Evolutionary conservation across 1,139 yeast genomes (phyloP), one percentile per base, ranked within the genome.

Genomic region (Geotrichum citri-aurantii): DNA sequence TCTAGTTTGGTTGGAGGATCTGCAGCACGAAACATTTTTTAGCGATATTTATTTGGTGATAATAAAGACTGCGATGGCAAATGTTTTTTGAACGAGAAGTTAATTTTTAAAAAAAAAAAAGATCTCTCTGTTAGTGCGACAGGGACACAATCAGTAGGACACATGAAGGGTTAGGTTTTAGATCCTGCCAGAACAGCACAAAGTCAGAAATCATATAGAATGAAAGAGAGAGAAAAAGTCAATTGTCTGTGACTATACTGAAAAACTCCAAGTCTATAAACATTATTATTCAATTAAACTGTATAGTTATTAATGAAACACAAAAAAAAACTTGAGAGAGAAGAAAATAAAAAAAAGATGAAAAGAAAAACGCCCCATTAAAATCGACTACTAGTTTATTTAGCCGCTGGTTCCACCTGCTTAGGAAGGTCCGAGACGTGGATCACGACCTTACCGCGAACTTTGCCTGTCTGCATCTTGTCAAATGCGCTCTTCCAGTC

Each of bases 401-500:
- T 24, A 46, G 26, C 27, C 26, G 27, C 26, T 17, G 48, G 14
- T 12, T 46, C 27, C 11, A 11, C 14, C 14, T 10, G 12, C 48
- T 24, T 24, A 19, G 48, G 27, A 42, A 27, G 21, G 46, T 23
- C 24, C 23, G 56, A 48, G 3, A 57, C 55, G 19, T 54, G 48
- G 14, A 73, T 51, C 8, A 87, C 78, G 47, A 87, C 76, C 68
- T 88, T 88, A 48, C 95, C 95, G 59, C 76, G 77, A 2, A 86
- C 84, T 55, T 71, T 75, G 58, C 81, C 80, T 17, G 76, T 69
- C 17, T 69, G 70, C 44, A 85, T 69, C 61, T 71, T 75, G 7
- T 79, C 79, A 57, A 80, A 67, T 0, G 89, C 93, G 6, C 73
- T 68, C 54, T 78, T 67, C 64, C 72, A 80, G 19, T 85, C 79